Evolutionary conservation across 768 basidiomycete genomes (phyloP), one percentile per base, ranked within the genome.

Genomic region (Neoboletus subvelutipes): DNA sequence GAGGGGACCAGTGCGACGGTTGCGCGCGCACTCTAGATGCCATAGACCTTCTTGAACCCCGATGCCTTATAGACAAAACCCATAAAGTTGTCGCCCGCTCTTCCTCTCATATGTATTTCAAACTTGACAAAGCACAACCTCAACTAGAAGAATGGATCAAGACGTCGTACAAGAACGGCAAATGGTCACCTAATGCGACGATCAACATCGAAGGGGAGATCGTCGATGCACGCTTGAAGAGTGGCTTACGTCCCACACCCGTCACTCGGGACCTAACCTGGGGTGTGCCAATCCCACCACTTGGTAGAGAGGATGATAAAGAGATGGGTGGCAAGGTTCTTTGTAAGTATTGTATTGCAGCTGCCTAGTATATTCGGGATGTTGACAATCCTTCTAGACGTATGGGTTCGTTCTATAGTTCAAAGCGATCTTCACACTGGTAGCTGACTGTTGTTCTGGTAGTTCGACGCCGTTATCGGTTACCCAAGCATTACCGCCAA

Each of bases 401-500:
- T 98, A 58, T 97, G 95, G 94, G 92, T 95, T 67, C 58, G 91
- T 80, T 22, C 6, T 3, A 20, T 47, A 7, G 4, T 18, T 18
- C 10, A 31, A 45, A 18, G 8, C 4, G 20, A 29, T 5, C 1
- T 47, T 28, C 13, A 20, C 17, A 15, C 22, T 39, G n/a, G 22
- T 13, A 28, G n/a, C 43, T 64, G 46, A 61, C 53, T 34, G 2
- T 34, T 53, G 40, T 29, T 31, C 46, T 39, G 51, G n/a, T 61
- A 94, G 96, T 98, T 96, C 67, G 96, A 99, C 64, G 96, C 96
- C 0, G 92, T 92, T 9, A 92, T 97, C 55, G 97, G 97, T 56
- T 99, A 99, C 73, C 87, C 91, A 4, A 97, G 95, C 73, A 98
- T 99, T 60, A 99, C 97, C 2, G 94, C 94, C 51, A 90, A 88